Base-by-base conservation (phyloP, 495 filamentous ascomycete species). In the Amphirosellinia nigrospora region DNA sequence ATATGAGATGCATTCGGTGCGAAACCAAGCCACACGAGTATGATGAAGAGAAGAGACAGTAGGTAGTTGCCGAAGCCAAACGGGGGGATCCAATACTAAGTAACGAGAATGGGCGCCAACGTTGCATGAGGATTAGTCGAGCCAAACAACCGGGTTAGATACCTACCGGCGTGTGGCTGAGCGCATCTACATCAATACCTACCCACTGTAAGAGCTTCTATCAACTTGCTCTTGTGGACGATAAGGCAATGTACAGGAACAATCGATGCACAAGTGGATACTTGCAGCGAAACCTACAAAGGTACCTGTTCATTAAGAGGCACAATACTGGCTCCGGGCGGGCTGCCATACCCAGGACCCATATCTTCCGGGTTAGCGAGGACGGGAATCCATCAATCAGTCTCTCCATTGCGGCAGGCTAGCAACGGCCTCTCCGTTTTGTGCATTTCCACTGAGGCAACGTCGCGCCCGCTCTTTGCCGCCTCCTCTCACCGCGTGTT, bases 391-490 rank as follows among this genome's bases (percentile, higher is more conserved):
- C 28, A n/a, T 36, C 41, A 36, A 34, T 21, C 61, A n/a, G n/a
- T n/a, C n/a, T n/a, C n/a, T n/a, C 15, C 28, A 52, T 53, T 38
- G 38, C 70, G 52, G 66, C 61, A 71, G 75, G 75, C 56, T 75
- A 75, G 63, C 66, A 71, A 70, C 75, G 75, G 75, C 71, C 73
- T 77, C 73, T 70, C 73, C 71, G 73, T 73, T 46, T 66, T 66
- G 73, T 65, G 52, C 59, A 56, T 75, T 73, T 71, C 66, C 71
- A 26, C 28, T 23, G 15, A 41, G 58, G 36, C 21, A 23, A 19
- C 66, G 68, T 72, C 65, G 69, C 67, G 46, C 59, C 63, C 60
- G 63, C 58, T 72, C 66, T 55, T 65, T 71, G 62, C 32, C 43
- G 38, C 21, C 10, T 32, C 30, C 46, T 58, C 56, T 73, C 41